Base-by-base conservation (phyloP, 257 asterid species). In the Solanum pimpinellifolium region DNA sequence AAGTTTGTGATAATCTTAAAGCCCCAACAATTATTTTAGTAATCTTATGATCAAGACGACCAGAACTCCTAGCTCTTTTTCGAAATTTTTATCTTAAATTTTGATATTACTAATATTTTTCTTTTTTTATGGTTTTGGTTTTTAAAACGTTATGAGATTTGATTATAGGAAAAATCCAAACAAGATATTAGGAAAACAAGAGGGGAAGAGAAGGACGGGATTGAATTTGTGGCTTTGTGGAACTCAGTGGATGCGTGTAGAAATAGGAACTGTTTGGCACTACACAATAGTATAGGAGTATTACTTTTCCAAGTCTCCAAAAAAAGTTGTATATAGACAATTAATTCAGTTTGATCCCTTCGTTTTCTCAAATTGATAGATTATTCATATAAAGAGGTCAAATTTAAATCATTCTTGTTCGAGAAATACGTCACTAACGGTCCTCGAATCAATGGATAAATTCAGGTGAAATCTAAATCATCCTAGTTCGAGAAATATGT, bases 21-120 rank as follows among this genome's bases (percentile, higher is more conserved):
- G 0, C 0, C 7, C 1, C 20, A 47, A 1, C 2, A 14, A 47
- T 49, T 49, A 3, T 0, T 49, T 49, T 49, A 49, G 0, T 49
- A 8, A 2, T 0, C 21, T 14, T 49, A 49, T 49, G 20, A 49
- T 14, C 8, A 0, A 49, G 8, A 14, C 8, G 8, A 49, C 3
- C 8, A 0, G 3, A 0, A 47, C 7, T 14, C 0, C 11, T 7
- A 8, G 3, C 46, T 42, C 46, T 42, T 9, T 42, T 4, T 42
- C 46, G 1, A 9, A 42, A 3, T 41, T 46, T 14, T 49, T 49
- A 15, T 49, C 21, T 49, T 49, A 5, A 52, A 52, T 52, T 52
- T 52, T 16, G 10, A 16, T 52, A 52, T 16, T 52, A 52, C 5
- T 3, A 33, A 33, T 33, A 33, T 25, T 27, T 4, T 66, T 66